Base-by-base conservation (phyloP, 371 early-diverging fungal species). In the Lichtheimia ornata region DNA sequence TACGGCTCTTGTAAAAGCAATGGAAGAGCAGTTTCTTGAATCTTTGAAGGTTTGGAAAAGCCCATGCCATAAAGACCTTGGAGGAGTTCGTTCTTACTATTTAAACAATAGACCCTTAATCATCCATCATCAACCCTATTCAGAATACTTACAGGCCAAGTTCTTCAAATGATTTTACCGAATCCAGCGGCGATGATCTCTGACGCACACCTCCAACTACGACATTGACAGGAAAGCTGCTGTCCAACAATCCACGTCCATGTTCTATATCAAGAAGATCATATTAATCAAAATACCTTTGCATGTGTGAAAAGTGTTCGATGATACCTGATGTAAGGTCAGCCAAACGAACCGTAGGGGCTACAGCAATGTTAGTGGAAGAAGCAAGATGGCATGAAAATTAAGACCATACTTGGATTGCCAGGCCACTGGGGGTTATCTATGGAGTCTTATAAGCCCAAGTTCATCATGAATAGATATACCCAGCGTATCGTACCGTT, bases 1-100 rank as follows among this genome's bases (percentile, higher is more conserved):
- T 79, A 86, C 83, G 93, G 96, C 64, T 88, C 79, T 17, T 72
- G 68, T 28, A 94, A 74, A 28, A 98, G 79, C 54, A 97, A 70
- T 2, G 98, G 97, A 5, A 99, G 82, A 9, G 98, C 98, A 45
- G 88, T 86, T 69, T 95, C 97, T 76, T 99, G 98, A 68, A 99
- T 96, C 70, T 93, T 94, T 35, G 95, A 94, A 1, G 99, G 99
- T 65, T 91, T 90, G 40, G 90, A 83, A 64, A 93, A 97, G 45
- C 89, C 89, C 95, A 96, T 94, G 56, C 84, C 89, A 82, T 97
- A 98, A 42, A 98, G 62, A 57, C 97, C 97, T 74, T 94, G 92
- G 55, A 97, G 77, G 30, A 98, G 77, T 41, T 95, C 88, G 50
- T 77, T 79, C 44, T 79, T 73, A 57, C 84, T 84, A 61, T 58